phyloP scores from a whole-genome alignment of 257 asterid genomes.

The Prunella vulgaris region DNA sequence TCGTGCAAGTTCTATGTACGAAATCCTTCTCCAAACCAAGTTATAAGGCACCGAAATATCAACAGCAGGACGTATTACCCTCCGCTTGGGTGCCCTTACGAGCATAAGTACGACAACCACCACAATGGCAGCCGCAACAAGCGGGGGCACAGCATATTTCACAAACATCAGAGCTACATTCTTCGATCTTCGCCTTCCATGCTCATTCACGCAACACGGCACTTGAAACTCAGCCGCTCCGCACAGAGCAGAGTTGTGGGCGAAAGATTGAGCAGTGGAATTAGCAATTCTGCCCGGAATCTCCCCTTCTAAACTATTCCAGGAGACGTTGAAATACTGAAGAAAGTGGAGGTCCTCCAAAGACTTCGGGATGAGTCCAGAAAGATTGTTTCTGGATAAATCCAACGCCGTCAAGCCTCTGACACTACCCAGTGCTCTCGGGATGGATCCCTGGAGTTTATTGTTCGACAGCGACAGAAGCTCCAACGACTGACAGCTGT shows the following conservation, averaged over 20 bases:
- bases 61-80: background rate
- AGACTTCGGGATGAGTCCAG: background rate
- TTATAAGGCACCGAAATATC: background rate
- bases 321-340: slow-evolving; percentile 19
- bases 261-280: slow-evolving; percentile 27
- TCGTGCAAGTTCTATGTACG: background rate
- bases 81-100: background rate
- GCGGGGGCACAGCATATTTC: background rate
- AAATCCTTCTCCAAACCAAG: background rate
- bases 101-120: background rate
- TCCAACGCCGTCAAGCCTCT: background rate
- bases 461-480: slow-evolving; percentile 22
- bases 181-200: too few species aligned
- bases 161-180: background rate
- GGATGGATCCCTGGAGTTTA: slow-evolving; percentile 4
- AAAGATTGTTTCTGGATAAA: background rate
- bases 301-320: slow-evolving; percentile 28
- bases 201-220: background rate
- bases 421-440: background rate
- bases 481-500: background rate
- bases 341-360: background rate
- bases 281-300: slow-evolving; percentile 26
- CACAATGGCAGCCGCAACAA: background rate
- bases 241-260: slow-evolving; percentile 26
- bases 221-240: slow-evolving; percentile 27